phyloP scores from a whole-genome alignment of 2,329 filamentous ascomycete genomes.

The Cordyceps fumosorosea region DNA sequence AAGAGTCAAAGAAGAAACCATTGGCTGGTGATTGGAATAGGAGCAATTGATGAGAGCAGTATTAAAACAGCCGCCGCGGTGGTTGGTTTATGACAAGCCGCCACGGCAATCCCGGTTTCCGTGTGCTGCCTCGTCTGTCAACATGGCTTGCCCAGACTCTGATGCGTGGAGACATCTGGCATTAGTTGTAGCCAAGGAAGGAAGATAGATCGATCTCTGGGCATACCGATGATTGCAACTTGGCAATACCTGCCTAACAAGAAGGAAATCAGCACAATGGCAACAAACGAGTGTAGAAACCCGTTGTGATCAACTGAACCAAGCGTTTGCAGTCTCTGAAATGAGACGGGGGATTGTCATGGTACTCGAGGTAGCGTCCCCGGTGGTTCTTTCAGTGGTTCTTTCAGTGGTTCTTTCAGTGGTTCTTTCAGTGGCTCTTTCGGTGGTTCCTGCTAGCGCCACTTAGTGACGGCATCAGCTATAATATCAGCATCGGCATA shows the following conservation, averaged over 20 bases:
- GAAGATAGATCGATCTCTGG: neutral
- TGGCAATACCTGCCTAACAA: neutral
- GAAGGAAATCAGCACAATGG: neutral
- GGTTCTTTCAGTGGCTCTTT: neutral
- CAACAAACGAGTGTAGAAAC: no score
- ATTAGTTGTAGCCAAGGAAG: neutral
- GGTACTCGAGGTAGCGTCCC: neutral
- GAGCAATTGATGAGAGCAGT: neutral
- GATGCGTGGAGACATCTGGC: slow-evolving; percentile 4
- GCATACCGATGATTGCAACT: slow-evolving; percentile 5
- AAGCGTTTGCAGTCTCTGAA: no score
- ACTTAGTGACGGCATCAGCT: neutral
- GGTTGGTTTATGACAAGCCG: no score
- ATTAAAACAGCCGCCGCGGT: no score
- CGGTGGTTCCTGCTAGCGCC: neutral
- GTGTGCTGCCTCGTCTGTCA: neutral
- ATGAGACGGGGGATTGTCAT: neutral
- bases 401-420: neutral
- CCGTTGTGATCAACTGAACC: no score
- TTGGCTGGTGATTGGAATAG: neutral
- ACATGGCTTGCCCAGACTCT: neutral
- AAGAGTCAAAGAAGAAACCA: neutral
- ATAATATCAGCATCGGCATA: no score
- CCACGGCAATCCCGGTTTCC: no score
- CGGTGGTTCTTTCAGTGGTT: neutral